These are phyloP conservation scores for Penicillium silybi DNA, from an alignment of 495 filamentous ascomycete genomes.

Conservation along the genomic window DNA sequence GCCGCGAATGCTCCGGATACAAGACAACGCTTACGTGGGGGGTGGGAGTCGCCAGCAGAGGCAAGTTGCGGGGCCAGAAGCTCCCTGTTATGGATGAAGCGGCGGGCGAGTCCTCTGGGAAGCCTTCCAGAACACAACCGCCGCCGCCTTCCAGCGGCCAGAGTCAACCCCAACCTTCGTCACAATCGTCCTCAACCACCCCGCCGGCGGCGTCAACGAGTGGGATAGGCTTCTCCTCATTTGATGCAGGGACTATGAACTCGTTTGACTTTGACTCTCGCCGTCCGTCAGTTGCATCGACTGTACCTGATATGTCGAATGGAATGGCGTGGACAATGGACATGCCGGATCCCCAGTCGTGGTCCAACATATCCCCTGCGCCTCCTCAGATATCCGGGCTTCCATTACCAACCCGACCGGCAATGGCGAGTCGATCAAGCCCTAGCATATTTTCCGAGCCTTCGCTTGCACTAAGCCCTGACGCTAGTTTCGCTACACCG, in stretches of 20 bases:
- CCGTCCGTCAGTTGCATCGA: conserved; percentile 6
- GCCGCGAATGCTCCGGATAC: conserved; percentile 94
- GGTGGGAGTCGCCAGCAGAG: conserved; percentile 91
- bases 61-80: conserved; percentile 86
- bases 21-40: conserved; percentile 98
- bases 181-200: conserved; percentile 10
- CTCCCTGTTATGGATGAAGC: conserved; percentile 63
- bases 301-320: conserved; percentile 10
- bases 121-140: conserved; percentile 10
- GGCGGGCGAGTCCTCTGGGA: conserved; percentile 12
- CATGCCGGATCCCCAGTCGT: conserved; percentile 27
- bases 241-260: not conserved
- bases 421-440: conserved; percentile 8
- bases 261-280: conserved; percentile 5
- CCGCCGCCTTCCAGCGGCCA: conserved; percentile 9
- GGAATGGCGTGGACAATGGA: conserved; percentile 25
- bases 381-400: conserved; percentile 24
- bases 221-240: not conserved
- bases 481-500: conserved; percentile 10
- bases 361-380: conserved; percentile 14
- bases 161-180: conserved; percentile 10
- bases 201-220: conserved; percentile 7
- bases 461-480: conserved; percentile 18
- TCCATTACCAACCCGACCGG: conserved; percentile 21
- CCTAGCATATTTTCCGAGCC: conserved; percentile 17